These are phyloP conservation scores for Streptanthus diversifolius DNA, from an alignment of 345 rosid genomes.

Conservation along the genomic window DNA sequence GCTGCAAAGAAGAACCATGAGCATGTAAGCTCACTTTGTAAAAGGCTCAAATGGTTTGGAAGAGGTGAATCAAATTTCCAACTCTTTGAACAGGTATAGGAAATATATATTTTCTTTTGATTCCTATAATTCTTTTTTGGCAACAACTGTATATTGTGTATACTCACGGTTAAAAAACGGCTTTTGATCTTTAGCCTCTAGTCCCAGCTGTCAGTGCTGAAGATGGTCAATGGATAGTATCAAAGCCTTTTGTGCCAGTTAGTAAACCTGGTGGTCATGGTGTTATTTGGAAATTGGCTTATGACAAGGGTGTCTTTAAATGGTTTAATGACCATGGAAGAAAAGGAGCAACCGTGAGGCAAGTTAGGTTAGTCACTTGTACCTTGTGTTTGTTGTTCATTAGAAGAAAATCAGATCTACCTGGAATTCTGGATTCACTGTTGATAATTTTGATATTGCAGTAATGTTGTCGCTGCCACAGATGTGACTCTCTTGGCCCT, in stretches of 20 bases:
- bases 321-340: constrained; percentile 84
- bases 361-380: constrained; percentile 73
- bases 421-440: constrained; percentile 13
- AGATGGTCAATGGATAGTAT: constrained; percentile 83
- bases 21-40: constrained; percentile 68
- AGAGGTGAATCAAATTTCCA: constrained; percentile 79
- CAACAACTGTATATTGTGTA: background rate
- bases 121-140: background rate
- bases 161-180: constrained; percentile 6
- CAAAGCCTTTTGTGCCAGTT: constrained; percentile 69
- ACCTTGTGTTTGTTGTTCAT: background rate
- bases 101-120: background rate
- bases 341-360: constrained; percentile 87
- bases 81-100: constrained; percentile 83
- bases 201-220: constrained; percentile 79
- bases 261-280: constrained; percentile 99
- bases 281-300: constrained; percentile 93
- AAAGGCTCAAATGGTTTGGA: constrained; percentile 82
- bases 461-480: constrained; percentile 92
- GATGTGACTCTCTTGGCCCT: constrained; percentile 86
- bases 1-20: constrained; percentile 89
- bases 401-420: background rate
- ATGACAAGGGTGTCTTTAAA: constrained; percentile 77
- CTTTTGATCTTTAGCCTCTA: constrained; percentile 60
- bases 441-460: constrained; percentile 40